phyloP scores from a whole-genome alignment of 2,329 filamentous ascomycete species.

The Penicillium sp. region DNA sequence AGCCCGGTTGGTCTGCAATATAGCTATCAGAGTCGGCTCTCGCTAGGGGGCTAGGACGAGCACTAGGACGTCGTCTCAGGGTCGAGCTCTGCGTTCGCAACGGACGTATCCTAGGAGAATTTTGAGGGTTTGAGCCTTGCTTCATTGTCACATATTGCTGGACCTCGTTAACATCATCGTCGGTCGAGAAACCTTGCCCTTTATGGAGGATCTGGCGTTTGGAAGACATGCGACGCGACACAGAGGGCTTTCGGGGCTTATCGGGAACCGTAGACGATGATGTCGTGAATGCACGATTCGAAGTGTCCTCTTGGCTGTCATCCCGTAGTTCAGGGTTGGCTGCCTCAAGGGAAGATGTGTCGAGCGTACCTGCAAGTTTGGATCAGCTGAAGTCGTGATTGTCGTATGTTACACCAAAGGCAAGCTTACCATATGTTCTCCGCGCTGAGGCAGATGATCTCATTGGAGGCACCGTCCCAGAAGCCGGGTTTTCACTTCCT shows the following conservation, averaged over 20 bases:
- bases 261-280: conserved; percentile 48
- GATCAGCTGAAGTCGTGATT: not conserved
- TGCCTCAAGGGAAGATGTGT: conserved; percentile 23
- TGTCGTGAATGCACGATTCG: conserved; percentile 35
- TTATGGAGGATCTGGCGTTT: conserved; percentile 70
- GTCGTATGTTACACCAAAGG: conserved; percentile 19
- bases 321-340: conserved; percentile 25
- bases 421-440: conserved; percentile 34
- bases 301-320: conserved; percentile 33
- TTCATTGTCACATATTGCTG: conserved; percentile 62
- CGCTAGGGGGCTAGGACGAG: conserved; percentile 32
- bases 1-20: conserved; percentile 38
- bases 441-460: conserved; percentile 17
- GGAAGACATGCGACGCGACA: conserved; percentile 72
- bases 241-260: conserved; percentile 67
- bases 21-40: conserved; percentile 41
- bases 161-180: conserved; percentile 81
- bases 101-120: conserved; percentile 38
- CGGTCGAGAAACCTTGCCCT: conserved; percentile 83
- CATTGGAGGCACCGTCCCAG: conserved; percentile 9
- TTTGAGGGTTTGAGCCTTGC: conserved; percentile 30
- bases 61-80: conserved; percentile 40
- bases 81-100: conserved; percentile 39
- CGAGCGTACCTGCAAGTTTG: conserved; percentile 32
- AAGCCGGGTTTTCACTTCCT: not conserved